Evolutionary conservation across 192 early-diverging fungal species (phyloP).

Genomic region (Podila horticola): DNA sequence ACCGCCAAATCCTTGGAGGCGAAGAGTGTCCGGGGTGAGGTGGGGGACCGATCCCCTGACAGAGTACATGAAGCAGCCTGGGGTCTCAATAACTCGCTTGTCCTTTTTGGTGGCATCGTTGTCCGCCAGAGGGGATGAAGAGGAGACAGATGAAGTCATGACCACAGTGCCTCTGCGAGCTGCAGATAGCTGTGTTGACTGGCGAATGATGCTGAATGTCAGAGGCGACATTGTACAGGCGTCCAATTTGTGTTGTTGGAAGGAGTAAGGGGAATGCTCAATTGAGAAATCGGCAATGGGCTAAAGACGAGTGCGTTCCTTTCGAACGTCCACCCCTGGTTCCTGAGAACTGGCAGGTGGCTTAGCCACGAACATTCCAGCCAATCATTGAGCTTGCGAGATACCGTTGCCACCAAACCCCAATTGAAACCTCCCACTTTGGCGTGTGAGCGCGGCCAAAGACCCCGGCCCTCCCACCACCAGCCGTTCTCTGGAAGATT

Average conservation of each 20-base stretch:
- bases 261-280: too few species aligned
- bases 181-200: conserved; percentile 39
- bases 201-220: conserved; percentile 50
- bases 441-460: too few species aligned
- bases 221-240: conserved; percentile 27
- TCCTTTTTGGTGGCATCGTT: neutral
- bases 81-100: conserved; percentile 54
- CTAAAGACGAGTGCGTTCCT: too few species aligned
- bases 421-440: too few species aligned
- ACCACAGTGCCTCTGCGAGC: conserved; percentile 35
- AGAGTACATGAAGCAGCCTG: conserved; percentile 64
- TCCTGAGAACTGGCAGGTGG: too few species aligned
- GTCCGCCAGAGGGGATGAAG: neutral
- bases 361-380: too few species aligned
- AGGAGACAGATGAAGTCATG: conserved; percentile 5
- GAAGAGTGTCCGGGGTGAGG: conserved; percentile 62
- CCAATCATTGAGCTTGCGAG: too few species aligned
- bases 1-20: conserved; percentile 50
- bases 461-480: too few species aligned
- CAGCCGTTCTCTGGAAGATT: too few species aligned
- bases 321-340: too few species aligned
- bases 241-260: neutral
- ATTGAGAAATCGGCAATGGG: too few species aligned
- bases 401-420: too few species aligned
- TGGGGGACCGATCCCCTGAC: conserved; percentile 65